phyloP scores from a whole-genome alignment of 2,329 filamentous ascomycete genomes.

The Pleoardoris graminearum region DNA sequence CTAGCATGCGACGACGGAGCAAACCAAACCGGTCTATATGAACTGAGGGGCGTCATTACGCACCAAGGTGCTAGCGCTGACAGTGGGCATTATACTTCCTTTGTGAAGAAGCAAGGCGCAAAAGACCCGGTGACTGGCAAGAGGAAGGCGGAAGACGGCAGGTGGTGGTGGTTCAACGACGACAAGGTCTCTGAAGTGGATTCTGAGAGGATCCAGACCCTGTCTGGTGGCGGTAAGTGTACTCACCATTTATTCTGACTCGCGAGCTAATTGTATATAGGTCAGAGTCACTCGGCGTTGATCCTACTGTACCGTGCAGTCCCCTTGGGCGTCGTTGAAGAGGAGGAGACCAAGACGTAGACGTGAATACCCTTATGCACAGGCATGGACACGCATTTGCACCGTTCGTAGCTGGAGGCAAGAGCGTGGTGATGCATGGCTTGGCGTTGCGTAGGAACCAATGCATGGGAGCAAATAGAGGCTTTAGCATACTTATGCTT shows the following conservation, averaged over 20 bases:
- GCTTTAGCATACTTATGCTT: conserved; percentile 6
- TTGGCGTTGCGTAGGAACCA: conserved; percentile 38
- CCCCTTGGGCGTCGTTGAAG: conserved; percentile 64
- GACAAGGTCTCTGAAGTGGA: conserved; percentile 94
- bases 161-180: conserved; percentile 99
- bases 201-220: conserved; percentile 83
- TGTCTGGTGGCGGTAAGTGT: conserved; percentile 78
- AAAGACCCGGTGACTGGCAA: conserved; percentile 77
- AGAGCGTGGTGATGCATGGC: conserved; percentile 11
- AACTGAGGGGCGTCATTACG: conserved; percentile 90
- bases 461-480: conserved; percentile 18
- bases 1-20: conserved; percentile 77
- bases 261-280: conserved; percentile 35
- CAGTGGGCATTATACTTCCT: conserved; percentile 96
- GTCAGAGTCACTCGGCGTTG: conserved; percentile 78
- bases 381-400: conserved; percentile 7
- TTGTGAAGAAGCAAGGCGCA: conserved; percentile 85
- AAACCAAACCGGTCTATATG: conserved; percentile 94
- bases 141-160: conserved; percentile 80
- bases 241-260: conserved; percentile 3
- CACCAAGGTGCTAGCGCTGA: conserved; percentile 97
- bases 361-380: not conserved
- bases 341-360: conserved; percentile 43
- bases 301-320: conserved; percentile 80
- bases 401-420: conserved; percentile 12